Evolutionary conservation across 371 early-diverging fungal genomes (phyloP), one percentile per base, ranked within the genome.

Genomic region (Capillidium heterosporum): DNA sequence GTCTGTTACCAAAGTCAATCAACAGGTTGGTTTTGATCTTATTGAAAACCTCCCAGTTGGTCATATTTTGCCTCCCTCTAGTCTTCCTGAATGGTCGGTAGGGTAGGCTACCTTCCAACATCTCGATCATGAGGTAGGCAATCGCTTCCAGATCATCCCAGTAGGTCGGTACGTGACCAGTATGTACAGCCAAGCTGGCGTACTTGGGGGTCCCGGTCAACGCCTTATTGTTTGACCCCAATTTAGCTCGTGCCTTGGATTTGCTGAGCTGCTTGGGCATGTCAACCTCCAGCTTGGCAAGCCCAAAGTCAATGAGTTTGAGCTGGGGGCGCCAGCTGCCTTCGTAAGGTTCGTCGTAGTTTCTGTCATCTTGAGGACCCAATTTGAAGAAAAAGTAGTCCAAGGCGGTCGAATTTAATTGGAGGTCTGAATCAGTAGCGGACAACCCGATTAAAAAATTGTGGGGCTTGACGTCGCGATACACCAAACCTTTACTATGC

Each of bases 401-500:
- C 10, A 19, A 27, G 47, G 47, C 47, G 7, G 17, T 5, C 11
- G 26, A 24, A 27, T 27, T 47, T 27, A 47, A 27, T 24, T 47
- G 23, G 17, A 47, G 23, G 5, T 10, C 47, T 13, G 41, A n/a
- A 13, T 41, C 41, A 24, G 47, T 23, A 47, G n/a, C 47, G 7
- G 47, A 47, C 19, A 47, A 24, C 23, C 57, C 62, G 53, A 79
- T 67, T 27, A 75, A 46, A 50, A 98, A 94, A 72, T 98, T 98
- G 63, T 96, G 97, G 17, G 98, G 98, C 65, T 98, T 98, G 57
- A 98, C 85, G 65, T 98, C 98, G 55, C 96, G 76, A 67, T 98
- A 96, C n/a, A 96, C 80, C 41, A 91, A 71, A 59, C 91, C 85
- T 63, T 77, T 74, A 49, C 85, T 78, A 68, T 98, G 98, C 43